Evolutionary conservation across 306 rosid species (phyloP).

Genomic region (Sicyos edulis): DNA sequence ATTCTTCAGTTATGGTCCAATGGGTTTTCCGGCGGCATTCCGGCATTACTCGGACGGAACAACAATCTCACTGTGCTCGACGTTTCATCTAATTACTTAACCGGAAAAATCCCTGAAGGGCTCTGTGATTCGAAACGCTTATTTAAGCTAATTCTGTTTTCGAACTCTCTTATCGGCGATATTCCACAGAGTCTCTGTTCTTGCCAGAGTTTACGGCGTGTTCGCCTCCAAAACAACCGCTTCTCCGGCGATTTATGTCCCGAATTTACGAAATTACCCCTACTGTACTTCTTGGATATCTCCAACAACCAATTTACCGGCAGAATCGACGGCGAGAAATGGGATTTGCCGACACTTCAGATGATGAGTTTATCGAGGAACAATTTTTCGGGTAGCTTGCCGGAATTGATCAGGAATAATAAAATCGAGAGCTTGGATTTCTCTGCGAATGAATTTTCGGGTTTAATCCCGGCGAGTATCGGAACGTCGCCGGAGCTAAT

Average conservation of each 20-base stretch:
- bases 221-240: constrained; percentile 72
- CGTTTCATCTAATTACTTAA: constrained; percentile 66
- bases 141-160: constrained; percentile 78
- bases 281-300: constrained; percentile 63
- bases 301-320: constrained; percentile 64
- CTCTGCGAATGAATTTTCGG: constrained; percentile 54
- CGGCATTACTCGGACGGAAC: constrained; percentile 52
- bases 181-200: constrained; percentile 45
- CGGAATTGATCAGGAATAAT: constrained; percentile 44
- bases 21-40: constrained; percentile 62
- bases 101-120: constrained; percentile 55
- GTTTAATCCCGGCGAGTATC: constrained; percentile 32
- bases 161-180: constrained; percentile 54
- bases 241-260: constrained; percentile 51
- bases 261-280: constrained; percentile 41
- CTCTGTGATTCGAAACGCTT: constrained; percentile 58
- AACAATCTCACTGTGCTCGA: constrained; percentile 76
- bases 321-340: constrained; percentile 40
- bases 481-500: constrained; percentile 37
- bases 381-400: constrained; percentile 52
- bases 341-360: constrained; percentile 68
- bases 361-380: constrained; percentile 72
- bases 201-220: constrained; percentile 60
- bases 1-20: constrained; percentile 94
- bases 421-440: constrained; percentile 60